Evolutionary conservation across 768 basidiomycete species (phyloP).

Genomic region (Trametes cubensis): DNA sequence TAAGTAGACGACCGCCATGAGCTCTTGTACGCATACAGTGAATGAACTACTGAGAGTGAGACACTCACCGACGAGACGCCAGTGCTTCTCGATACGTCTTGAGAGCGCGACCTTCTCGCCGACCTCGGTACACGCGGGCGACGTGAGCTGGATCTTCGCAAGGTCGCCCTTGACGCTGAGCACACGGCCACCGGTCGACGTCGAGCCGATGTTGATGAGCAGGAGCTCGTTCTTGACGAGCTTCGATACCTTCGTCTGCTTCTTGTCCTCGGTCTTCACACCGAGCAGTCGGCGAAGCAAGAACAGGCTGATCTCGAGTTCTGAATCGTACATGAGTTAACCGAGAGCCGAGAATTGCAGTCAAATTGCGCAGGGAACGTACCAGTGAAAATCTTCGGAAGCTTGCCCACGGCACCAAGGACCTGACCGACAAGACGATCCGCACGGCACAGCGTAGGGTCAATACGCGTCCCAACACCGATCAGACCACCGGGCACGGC

Average conservation of each 20-base stretch:
- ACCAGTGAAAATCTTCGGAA: slow-evolving; percentile 93
- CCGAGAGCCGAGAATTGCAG: background rate
- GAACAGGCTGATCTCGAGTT: slow-evolving; percentile 92
- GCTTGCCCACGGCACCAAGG: slow-evolving; percentile 89
- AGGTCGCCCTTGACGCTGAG: slow-evolving; percentile 93
- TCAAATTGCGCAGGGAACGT: slow-evolving; percentile 1
- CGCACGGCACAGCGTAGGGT: slow-evolving; percentile 95
- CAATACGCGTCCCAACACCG: slow-evolving; percentile 96
- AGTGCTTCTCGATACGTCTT: slow-evolving; percentile 95
- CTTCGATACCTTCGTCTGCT: slow-evolving; percentile 94
- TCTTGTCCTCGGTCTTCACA: slow-evolving; percentile 98
- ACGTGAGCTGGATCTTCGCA: slow-evolving; percentile 91
- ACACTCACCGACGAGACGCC: slow-evolving; percentile 89
- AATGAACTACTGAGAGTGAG: background rate
- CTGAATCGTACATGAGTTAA: slow-evolving; percentile 40
- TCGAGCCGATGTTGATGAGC: slow-evolving; percentile 97
- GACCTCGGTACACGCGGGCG: slow-evolving; percentile 94
- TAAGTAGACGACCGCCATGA: background rate
- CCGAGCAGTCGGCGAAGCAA: slow-evolving; percentile 94
- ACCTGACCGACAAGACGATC: slow-evolving; percentile 98
- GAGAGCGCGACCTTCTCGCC: slow-evolving; percentile 97
- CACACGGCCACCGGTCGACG: slow-evolving; percentile 95
- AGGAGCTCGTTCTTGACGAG: slow-evolving; percentile 89
- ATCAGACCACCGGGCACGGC: slow-evolving; percentile 98
- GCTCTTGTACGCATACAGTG: slow-evolving; percentile 2